Evolutionary conservation across 2,329 filamentous ascomycete species (phyloP), one percentile per base, ranked within the genome.

Genomic region (Ceratocystis harringtonii): DNA sequence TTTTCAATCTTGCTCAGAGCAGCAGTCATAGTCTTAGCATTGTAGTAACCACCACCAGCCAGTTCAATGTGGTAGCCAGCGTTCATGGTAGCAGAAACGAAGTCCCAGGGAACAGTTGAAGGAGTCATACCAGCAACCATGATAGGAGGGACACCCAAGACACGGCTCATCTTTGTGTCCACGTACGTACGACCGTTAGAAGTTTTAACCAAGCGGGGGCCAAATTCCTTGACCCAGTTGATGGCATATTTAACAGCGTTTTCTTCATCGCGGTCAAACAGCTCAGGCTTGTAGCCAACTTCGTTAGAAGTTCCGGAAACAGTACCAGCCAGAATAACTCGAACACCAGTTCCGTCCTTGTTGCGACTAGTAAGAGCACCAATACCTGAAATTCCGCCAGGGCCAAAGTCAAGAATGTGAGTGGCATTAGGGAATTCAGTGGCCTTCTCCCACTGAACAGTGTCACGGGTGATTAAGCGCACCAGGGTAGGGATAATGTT

Each of bases 171-270:
- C 79, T 96, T 96, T 68, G 94, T 99, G 74, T 97, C 92, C 60
- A 99, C 90, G 70, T 89, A 96, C 1, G 90, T 96, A 73, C 92
- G 84, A 22, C 94, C 94, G 66, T 84, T 85, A 10, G 92, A 92
- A 15, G 89, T 96, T 77, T 90, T 94, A 71, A 95, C 86, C 55
- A 99, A 81, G 67, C 86, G 88, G n/a, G 95, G 94, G 8, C 92
- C 92, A 73, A 94, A 92, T 75, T 96, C 92, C 76, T 95, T 95
- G 66, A 99, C 91, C 95, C 95, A 99, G 76, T 99, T 90, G 36
- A 91, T 87, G 61, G 94, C 92, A 74, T 91, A 97, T 75, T 92
- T 94, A 72, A 99, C 88, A 4, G 94, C 92, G 72, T 96, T 85
- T 73, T 96, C 90, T 72, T 92, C 90, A 73, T 99, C 94, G 66